phyloP scores from a whole-genome alignment of 257 asterid genomes.

The Fraxinus americana region DNA sequence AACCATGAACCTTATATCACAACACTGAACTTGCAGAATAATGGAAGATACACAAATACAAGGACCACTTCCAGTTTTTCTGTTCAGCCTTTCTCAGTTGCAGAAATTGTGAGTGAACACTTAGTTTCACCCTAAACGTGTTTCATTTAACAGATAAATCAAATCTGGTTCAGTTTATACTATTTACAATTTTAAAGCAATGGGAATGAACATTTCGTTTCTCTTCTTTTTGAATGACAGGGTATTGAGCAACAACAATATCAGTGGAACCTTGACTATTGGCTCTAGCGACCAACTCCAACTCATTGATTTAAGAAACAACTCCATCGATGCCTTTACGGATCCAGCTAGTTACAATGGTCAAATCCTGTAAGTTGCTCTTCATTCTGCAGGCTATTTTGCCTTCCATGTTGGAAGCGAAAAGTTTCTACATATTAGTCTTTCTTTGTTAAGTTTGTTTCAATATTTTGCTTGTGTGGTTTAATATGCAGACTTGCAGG shows the following conservation, averaged over 20 bases:
- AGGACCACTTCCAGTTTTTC: slow-evolving; percentile 57
- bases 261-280: slow-evolving; percentile 54
- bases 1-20: slow-evolving; percentile 1
- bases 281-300: slow-evolving; percentile 52
- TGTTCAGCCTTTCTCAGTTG: slow-evolving; percentile 64
- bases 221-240: slow-evolving; percentile 36
- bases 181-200: slow-evolving; percentile 5
- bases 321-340: slow-evolving; percentile 47
- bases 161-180: not conserved
- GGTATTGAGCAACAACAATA: slow-evolving; percentile 49
- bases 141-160: not conserved
- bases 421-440: not conserved
- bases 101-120: slow-evolving; percentile 67
- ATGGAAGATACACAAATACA: slow-evolving; percentile 59
- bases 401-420: not conserved
- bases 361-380: slow-evolving; percentile 51
- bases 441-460: not conserved
- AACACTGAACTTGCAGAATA: slow-evolving; percentile 49
- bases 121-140: not conserved
- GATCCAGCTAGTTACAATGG: slow-evolving; percentile 34
- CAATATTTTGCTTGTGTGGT: not conserved
- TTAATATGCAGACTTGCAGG: slow-evolving; percentile 52
- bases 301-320: slow-evolving; percentile 52
- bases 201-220: not conserved
- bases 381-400: not conserved